Conservation (phyloP, 2,329 filamentous ascomycete genomes). For the Alternaria brassicae region DNA sequence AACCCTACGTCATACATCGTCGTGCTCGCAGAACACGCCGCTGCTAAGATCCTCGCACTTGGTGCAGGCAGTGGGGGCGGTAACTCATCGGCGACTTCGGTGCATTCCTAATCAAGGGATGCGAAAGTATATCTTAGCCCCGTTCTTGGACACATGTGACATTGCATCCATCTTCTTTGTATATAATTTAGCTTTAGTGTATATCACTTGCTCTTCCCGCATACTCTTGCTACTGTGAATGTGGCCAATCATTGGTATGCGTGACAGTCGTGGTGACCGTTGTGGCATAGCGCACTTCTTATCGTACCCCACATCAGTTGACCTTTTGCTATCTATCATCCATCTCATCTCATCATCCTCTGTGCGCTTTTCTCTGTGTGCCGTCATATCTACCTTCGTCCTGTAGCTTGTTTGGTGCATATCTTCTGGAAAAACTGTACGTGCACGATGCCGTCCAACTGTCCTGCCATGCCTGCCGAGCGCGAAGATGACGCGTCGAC, state of each 20-base stretch:
- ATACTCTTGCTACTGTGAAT: background rate
- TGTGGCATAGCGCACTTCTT: slow-evolving; percentile 13
- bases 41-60: slow-evolving; percentile 48
- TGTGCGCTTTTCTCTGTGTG: background rate
- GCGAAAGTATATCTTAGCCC: background rate
- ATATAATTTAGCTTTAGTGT: slow-evolving; percentile 21
- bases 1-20: slow-evolving; percentile 52
- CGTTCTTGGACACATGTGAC: background rate
- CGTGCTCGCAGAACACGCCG: slow-evolving; percentile 46
- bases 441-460: slow-evolving; percentile 21
- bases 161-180: slow-evolving; percentile 18
- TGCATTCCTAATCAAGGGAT: slow-evolving; percentile 8
- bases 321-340: background rate
- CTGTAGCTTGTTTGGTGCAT: background rate
- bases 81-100: no score
- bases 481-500: slow-evolving; percentile 6
- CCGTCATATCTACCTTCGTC: background rate
- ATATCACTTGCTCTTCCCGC: slow-evolving; percentile 5
- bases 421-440: background rate
- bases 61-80: slow-evolving; percentile 13
- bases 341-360: background rate
- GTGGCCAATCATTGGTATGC: background rate
- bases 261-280: background rate
- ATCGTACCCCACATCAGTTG: slow-evolving; percentile 12
- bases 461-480: slow-evolving; percentile 14